Conservation (phyloP, 139 green algal genomes). For the Volvox reticuliferus region DNA sequence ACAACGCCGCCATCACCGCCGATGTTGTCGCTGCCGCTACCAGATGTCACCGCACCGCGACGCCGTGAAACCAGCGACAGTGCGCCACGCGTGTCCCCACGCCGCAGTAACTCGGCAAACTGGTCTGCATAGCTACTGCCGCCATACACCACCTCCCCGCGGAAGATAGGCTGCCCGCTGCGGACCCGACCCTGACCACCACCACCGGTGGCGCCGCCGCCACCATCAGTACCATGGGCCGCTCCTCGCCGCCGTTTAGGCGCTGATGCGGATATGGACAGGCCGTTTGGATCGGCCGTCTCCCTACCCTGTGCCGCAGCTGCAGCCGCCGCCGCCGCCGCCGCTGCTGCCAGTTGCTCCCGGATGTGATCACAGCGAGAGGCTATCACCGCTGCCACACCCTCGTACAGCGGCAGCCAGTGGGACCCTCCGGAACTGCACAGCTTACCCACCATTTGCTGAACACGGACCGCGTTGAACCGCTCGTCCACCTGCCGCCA, state of each 20-base stretch:
- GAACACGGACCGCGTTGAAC: conserved; percentile 24
- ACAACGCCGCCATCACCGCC: background rate
- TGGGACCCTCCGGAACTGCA: background rate
- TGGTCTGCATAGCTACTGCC: conserved; percentile 21
- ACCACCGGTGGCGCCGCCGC: no score
- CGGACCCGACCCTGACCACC: background rate
- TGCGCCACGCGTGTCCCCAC: conserved; percentile 14
- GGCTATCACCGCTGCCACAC: conserved; percentile 15
- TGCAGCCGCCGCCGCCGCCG: background rate
- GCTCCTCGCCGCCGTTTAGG: background rate
- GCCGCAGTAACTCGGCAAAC: conserved; percentile 30
- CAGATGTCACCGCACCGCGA: background rate
- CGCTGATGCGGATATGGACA: no score
- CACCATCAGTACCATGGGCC: no score
- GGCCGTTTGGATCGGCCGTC: background rate
- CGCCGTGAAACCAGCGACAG: conserved; percentile 15
- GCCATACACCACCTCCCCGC: conserved; percentile 38
- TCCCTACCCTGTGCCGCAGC: no score
- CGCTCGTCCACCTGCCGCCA: conserved; percentile 23
- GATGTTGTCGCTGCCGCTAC: background rate
- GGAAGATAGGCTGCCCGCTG: background rate
- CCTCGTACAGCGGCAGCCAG: conserved; percentile 25
- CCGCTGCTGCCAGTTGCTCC: background rate
- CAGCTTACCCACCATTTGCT: conserved; percentile 38
- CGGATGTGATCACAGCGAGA: background rate